These are phyloP conservation scores for Biancaea sappan DNA, from an alignment of 306 rosid genomes.

Conservation along the genomic window DNA sequence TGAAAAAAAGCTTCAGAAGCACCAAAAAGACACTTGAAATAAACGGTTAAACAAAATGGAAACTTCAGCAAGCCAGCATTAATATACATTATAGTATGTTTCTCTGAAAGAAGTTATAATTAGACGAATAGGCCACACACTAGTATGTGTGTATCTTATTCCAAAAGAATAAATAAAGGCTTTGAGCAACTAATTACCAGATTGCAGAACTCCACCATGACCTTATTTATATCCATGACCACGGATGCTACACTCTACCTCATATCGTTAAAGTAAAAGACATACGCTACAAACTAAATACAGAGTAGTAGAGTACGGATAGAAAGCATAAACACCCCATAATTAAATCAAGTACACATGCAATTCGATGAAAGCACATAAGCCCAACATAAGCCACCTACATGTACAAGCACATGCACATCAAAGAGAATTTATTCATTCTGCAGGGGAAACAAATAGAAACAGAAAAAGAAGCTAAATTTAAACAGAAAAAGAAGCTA, in stretches of 20 bases:
- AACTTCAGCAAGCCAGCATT: not conserved
- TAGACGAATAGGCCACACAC: not conserved
- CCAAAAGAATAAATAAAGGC: not conserved
- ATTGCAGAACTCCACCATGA: not conserved
- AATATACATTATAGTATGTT: not conserved
- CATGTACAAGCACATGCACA: not conserved
- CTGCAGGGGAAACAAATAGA: not conserved
- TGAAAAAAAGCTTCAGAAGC: not conserved
- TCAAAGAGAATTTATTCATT: not conserved
- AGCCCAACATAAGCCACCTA: not conserved
- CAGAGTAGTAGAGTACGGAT: no score
- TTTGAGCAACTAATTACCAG: not conserved
- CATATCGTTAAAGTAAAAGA: not conserved
- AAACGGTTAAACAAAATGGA: not conserved
- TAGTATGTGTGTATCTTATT: no score
- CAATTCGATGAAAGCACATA: not conserved
- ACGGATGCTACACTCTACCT: not conserved
- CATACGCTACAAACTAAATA: not conserved
- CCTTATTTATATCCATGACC: no score
- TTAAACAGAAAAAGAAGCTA: not conserved
- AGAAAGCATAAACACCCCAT: slow-evolving; percentile 4
- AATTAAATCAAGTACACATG: not conserved
- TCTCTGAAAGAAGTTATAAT: not conserved
- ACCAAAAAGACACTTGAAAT: not conserved
- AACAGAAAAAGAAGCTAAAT: slow-evolving; percentile 12